These are phyloP conservation scores for Neurospora sublineolata DNA, from an alignment of 495 filamentous ascomycete genomes.

Conservation along the genomic window DNA sequence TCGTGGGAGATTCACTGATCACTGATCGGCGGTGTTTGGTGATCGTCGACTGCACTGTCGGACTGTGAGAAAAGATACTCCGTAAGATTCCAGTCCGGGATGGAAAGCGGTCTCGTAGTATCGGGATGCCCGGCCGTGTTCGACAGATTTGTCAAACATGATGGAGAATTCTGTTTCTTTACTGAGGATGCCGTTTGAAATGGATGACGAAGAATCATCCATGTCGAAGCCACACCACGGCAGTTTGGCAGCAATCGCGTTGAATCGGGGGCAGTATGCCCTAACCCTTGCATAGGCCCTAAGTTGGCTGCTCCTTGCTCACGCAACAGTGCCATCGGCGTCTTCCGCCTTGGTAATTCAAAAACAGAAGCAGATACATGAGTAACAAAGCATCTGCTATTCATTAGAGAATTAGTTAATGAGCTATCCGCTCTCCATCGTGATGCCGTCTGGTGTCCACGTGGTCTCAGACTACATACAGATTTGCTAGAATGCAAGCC, in stretches of 20 bases:
- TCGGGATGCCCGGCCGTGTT: neutral
- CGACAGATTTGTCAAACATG: neutral
- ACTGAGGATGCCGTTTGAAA: neutral
- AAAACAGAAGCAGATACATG: neutral
- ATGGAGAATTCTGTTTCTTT: neutral
- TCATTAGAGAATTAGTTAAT: too few species aligned
- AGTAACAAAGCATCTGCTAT: neutral
- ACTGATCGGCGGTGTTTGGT: neutral
- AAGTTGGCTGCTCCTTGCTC: neutral
- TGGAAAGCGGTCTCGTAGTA: neutral
- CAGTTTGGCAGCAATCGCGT: neutral
- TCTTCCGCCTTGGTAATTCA: neutral
- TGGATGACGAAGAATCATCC: neutral
- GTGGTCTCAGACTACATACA: neutral
- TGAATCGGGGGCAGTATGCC: neutral
- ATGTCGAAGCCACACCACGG: neutral
- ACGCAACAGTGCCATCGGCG: neutral
- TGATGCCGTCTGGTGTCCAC: neutral
- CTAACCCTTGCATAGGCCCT: neutral
- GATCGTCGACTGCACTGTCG: neutral
- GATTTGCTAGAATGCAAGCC: neutral
- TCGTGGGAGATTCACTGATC: neutral
- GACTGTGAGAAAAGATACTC: neutral
- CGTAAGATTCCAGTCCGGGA: neutral
- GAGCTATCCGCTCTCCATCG: neutral